phyloP scores from a whole-genome alignment of 1,284 basidiomycete species.

The Termitomyces sp. region DNA sequence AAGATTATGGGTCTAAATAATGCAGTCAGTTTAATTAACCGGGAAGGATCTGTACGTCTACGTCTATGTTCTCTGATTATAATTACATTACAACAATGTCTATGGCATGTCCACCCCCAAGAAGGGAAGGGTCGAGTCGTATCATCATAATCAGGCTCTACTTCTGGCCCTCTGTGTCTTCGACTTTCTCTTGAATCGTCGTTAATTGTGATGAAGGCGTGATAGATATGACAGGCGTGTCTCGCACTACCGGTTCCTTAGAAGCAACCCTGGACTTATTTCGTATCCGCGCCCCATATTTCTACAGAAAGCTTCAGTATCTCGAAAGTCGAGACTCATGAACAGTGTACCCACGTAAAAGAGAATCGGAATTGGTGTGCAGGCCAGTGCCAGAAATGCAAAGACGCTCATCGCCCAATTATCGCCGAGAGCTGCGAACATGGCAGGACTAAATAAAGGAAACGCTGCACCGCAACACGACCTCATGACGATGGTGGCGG shows the following conservation, averaged over 20 bases:
- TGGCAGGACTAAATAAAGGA: conserved; percentile 53
- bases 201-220: conserved; percentile 17
- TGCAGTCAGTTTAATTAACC: background rate
- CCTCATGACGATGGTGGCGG: conserved; percentile 66
- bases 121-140: background rate
- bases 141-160: background rate
- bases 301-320: conserved; percentile 28
- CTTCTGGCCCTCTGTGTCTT: conserved; percentile 3
- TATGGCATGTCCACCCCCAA: background rate
- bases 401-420: conserved; percentile 66
- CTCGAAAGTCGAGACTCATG: background rate
- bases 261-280: conserved; percentile 49
- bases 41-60: background rate
- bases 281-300: conserved; percentile 55
- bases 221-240: conserved; percentile 4
- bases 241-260: conserved; percentile 27
- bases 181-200: conserved; percentile 10
- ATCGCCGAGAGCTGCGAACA: conserved; percentile 57
- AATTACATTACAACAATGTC: conserved; percentile 1
- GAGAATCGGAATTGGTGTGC: conserved; percentile 50
- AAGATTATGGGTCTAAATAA: background rate
- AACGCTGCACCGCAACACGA: conserved; percentile 61
- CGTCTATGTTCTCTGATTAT: background rate
- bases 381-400: conserved; percentile 50
- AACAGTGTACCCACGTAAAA: conserved; percentile 38